Evolutionary conservation across 2,329 filamentous ascomycete species (phyloP), one percentile per base, ranked within the genome.

Genomic region (Hypoxylon sp.): DNA sequence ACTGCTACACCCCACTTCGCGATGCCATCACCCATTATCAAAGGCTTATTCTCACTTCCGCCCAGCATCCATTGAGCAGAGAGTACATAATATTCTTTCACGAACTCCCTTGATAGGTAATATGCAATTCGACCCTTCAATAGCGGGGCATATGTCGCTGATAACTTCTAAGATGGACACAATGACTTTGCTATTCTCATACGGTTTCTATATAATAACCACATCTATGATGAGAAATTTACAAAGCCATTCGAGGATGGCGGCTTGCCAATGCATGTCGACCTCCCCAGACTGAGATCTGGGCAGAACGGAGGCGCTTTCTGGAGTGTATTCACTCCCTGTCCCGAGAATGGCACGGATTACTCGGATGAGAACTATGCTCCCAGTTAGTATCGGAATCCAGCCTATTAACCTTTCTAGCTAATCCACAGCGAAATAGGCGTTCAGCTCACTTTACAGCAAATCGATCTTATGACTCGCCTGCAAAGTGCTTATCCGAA

Each of bases 261-360:
- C 33, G 88, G 87, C 0, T 81, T 97, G 57, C 76, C 79, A 0
- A 85, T 85, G 2, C 92, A 98, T 72, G 91, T 96, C 58, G 95
- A 98, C 78, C 82, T 97, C 7, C 90, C 91, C 0, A 89, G 95
- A 4, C 85, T 97, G 53, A 85, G 87, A 37, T 80, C 88, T 55
- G 94, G 95, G 1, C 85, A 86, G 72, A 89, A 91, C 69, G 94
- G 94, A 42, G 95, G 94, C 61, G 90, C 92, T n/a, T 98, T 98
- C 79, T 98, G 95, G 95, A 95, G 91, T 77, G 93, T 96, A 8
- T 98, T 86, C 75, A 89, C 92, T 44, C 88, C 88, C 0, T 98
- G 95, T 76, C 94, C 95, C 0, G 79, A 80, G 10, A 89, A 95
- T 75, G 89, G 88, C 51, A 86, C 86, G 3, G 89, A 97, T 79